Conservation (phyloP, 2,329 filamentous ascomycete species). For the Claviceps spartinae region DNA sequence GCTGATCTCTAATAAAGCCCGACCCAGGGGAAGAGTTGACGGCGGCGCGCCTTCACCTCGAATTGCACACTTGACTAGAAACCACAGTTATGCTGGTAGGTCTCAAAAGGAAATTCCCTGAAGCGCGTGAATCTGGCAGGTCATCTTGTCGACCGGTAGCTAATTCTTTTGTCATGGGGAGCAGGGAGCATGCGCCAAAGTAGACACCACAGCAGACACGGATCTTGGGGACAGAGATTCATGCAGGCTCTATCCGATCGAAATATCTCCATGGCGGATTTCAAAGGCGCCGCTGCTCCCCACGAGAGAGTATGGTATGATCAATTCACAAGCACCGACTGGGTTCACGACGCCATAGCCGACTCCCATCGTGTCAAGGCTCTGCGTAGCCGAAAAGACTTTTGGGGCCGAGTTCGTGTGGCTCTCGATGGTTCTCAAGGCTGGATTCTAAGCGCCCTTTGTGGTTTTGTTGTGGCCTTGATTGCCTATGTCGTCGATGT, state of each 20-base stretch:
- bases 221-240: slow-evolving; percentile 47
- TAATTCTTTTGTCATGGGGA: not conserved
- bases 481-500: slow-evolving; percentile 85
- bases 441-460: slow-evolving; percentile 85
- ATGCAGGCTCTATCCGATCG: slow-evolving; percentile 47
- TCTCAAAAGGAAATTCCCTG: not conserved
- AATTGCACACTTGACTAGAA: slow-evolving; percentile 18
- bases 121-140: not conserved
- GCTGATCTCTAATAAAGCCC: slow-evolving; percentile 23
- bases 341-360: slow-evolving; percentile 94
- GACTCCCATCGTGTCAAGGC: slow-evolving; percentile 83
- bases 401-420: slow-evolving; percentile 64
- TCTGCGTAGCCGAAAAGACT: slow-evolving; percentile 66
- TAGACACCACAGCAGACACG: slow-evolving; percentile 41
- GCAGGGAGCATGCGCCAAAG: slow-evolving; percentile 24
- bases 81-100: slow-evolving; percentile 32
- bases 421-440: slow-evolving; percentile 81
- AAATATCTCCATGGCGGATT: slow-evolving; percentile 46
- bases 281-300: slow-evolving; percentile 51
- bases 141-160: not conserved
- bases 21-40: slow-evolving; percentile 29
- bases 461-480: slow-evolving; percentile 71
- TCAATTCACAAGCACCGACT: slow-evolving; percentile 94
- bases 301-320: slow-evolving; percentile 97
- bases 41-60: slow-evolving; percentile 16